These are phyloP conservation scores for Mortierella sp. DNA, from an alignment of 371 early-diverging fungal species.

Conservation along the genomic window DNA sequence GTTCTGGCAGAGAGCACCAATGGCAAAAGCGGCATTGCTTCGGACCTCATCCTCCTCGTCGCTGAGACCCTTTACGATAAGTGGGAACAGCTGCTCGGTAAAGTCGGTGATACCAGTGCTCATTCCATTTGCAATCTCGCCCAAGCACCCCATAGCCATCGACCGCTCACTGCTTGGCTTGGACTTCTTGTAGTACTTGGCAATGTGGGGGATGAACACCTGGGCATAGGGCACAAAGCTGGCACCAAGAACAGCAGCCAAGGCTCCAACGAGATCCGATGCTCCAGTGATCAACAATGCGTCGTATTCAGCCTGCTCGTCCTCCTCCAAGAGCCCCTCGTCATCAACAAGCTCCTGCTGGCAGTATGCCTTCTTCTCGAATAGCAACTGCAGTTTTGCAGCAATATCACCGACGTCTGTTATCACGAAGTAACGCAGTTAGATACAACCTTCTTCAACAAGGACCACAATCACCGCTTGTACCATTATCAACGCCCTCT, in stretches of 20 bases:
- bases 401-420: slow-evolving; percentile 74
- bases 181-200: slow-evolving; percentile 84
- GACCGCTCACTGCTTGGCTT: slow-evolving; percentile 83
- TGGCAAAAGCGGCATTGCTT: slow-evolving; percentile 89
- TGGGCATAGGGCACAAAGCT: slow-evolving; percentile 81
- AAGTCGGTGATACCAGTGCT: slow-evolving; percentile 82
- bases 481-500: neutral
- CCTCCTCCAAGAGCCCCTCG: slow-evolving; percentile 77
- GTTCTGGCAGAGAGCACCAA: slow-evolving; percentile 81
- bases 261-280: slow-evolving; percentile 85
- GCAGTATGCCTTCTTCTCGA: slow-evolving; percentile 86
- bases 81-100: slow-evolving; percentile 73
- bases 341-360: slow-evolving; percentile 86
- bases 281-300: slow-evolving; percentile 85
- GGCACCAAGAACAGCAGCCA: slow-evolving; percentile 82
- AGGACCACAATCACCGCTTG: neutral
- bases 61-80: slow-evolving; percentile 78
- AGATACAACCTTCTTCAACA: neutral
- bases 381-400: slow-evolving; percentile 72
- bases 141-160: slow-evolving; percentile 91
- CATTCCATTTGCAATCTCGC: slow-evolving; percentile 85
- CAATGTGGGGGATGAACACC: slow-evolving; percentile 85
- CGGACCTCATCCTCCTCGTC: slow-evolving; percentile 89
- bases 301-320: slow-evolving; percentile 90
- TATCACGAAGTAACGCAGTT: neutral